Base-by-base conservation (phyloP, 2,329 filamentous ascomycete species). In the Chalaropsis ovoidea region DNA sequence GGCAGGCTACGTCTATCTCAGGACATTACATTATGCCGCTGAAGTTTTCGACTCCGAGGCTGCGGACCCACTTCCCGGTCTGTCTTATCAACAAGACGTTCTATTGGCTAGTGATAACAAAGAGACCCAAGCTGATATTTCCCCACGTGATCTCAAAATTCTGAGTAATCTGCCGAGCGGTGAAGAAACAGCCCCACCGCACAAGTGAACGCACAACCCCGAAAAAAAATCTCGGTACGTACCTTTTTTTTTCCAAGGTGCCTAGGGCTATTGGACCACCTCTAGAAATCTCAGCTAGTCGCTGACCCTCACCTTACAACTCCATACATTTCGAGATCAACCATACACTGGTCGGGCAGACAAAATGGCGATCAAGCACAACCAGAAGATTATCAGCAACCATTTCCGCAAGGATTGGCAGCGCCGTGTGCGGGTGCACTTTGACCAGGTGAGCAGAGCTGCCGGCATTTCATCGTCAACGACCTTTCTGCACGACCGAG, bases 341-440 rank as follows among this genome's bases (percentile, higher is more conserved):
- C 63, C 63, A 67, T 63, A 67, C 63, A 67, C 39, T 67, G 63
- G 66, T 61, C 66, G 45, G 66, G 66, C 66, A 67, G 66, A 67
- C 67, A 68, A 65, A 65, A 68, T 68, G 92, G 89, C 93, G 85
- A 96, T 97, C 90, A 95, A 95, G 87, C 91, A 96, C 89, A 97
- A 97, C 84, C 91, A 96, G 85, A 89, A 93, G 84, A 88, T 96
- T 80, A 88, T 89, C 79, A 89, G 93, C 86, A 95, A 95, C 86
- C 92, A 96, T 79, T 96, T 96, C 90, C 92, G 90, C 83, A 96
- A 96, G 90, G 92, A 99, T 86, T 99, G 94, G 94, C 92, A 97
- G 82, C 90, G 91, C 83, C 90, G 92, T 82, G 94, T 99, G 78
- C 90, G 91, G 82, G 89, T 90, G 81, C 94, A 99, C 86, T 99